These are phyloP conservation scores for Isoetes engelmannii DNA, from an alignment of 83 land plant genomes.

Conservation along the genomic window DNA sequence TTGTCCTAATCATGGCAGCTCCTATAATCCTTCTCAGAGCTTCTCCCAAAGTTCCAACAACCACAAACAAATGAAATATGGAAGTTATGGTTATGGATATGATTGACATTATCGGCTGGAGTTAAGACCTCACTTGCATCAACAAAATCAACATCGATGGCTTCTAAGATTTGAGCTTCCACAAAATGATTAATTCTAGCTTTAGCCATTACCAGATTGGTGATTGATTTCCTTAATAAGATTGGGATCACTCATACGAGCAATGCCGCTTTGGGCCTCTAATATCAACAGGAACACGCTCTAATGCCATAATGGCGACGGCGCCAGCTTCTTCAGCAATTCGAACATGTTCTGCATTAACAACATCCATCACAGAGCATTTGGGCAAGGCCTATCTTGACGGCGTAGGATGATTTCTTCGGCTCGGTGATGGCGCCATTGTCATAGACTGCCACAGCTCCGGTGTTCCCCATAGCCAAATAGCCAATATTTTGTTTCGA, in stretches of 20 bases:
- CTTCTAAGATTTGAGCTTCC: constrained; percentile 74
- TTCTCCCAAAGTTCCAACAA: constrained; percentile 67
- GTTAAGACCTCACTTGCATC: constrained; percentile 72
- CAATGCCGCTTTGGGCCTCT: constrained; percentile 39
- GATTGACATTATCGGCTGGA: constrained; percentile 52
- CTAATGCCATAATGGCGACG: constrained; percentile 40
- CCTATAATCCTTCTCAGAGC: constrained; percentile 64
- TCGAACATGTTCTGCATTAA: constrained; percentile 34
- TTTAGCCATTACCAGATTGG: constrained; percentile 82
- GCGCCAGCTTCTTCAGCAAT: constrained; percentile 59
- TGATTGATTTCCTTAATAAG: constrained; percentile 72
- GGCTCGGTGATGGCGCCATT: constrained; percentile 18
- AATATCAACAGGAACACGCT: constrained; percentile 57
- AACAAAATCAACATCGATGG: constrained; percentile 65
- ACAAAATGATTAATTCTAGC: constrained; percentile 74
- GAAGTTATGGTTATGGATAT: constrained; percentile 76
- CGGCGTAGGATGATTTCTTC: constrained; percentile 53
- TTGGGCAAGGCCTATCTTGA: constrained; percentile 47
- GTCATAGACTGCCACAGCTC: constrained; percentile 19
- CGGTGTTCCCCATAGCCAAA: background rate
- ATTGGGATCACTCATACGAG: constrained; percentile 58
- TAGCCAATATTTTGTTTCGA: too few relatives aligned
- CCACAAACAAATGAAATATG: constrained; percentile 73
- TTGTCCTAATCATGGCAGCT: constrained; percentile 75
- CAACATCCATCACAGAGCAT: constrained; percentile 53